Base-by-base conservation (phyloP, 306 rosid genomes). In the Vigna angularis region DNA sequence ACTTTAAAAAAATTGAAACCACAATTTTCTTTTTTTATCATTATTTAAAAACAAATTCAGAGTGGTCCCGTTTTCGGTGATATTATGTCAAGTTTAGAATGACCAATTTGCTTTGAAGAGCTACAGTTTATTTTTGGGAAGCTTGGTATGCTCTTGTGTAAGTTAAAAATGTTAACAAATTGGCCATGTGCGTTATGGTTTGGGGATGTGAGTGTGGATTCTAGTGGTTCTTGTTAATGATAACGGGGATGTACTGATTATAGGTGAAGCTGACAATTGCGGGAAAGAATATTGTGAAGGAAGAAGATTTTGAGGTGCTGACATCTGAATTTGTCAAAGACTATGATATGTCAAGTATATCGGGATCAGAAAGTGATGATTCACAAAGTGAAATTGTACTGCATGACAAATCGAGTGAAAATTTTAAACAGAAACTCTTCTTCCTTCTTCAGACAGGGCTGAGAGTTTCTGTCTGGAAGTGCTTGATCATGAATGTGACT, bases 211-310 rank as follows among this genome's bases (percentile, higher is more conserved):
- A 42, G 26, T 20, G 28, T 74, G 64, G 17, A 71, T 71, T 51
- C 38, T 59, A 66, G 57, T 71, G 47, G 66, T 28, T 69, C 2
- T 53, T 30, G 59, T 62, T 38, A 70, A 9, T 42, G 53, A 53
- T 65, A 4, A 42, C 47, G 70, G 76, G 78, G 53, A 62, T 82
- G 51, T 69, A 26, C 72, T 82, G 83, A 81, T 84, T 11, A 64
- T 44, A 95, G 98, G 97, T 95, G 85, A 95, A 95, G 80, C 88
- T 95, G 82, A 88, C 90, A 28, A 16, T 94, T 74, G 97, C 95
- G 53, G 98, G 98, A 34, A 95, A 95, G 88, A 87, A 61, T 55
- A 95, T 48, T 81, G 92, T 92, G 79, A 95, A 90, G 83, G 98
- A 95, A 89, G 98, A 95, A 62, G 98, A 94, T 78, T 90, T 92